Evolutionary conservation across 2,329 filamentous ascomycete species (phyloP).

Genomic region (Coniella vitis): DNA sequence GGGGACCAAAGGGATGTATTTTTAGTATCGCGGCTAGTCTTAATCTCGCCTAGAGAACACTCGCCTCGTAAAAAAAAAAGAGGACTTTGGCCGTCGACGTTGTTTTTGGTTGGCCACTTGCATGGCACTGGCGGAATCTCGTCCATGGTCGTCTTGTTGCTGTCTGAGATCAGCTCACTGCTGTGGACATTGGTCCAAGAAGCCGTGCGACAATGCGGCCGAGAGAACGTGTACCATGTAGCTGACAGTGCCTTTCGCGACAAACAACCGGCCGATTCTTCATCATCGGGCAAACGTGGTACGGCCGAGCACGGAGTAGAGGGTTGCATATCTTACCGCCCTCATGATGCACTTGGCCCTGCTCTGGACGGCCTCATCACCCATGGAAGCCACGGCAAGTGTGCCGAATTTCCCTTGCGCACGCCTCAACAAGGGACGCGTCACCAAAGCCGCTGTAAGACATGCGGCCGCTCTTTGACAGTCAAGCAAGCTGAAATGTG

Average conservation of each 20-base stretch:
- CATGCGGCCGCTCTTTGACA: constrained; percentile 1
- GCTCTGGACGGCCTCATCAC: no score
- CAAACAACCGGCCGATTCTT: no score
- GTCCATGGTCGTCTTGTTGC: neutral
- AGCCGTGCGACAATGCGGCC: neutral
- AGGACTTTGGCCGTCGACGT: neutral
- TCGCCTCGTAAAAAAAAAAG: neutral
- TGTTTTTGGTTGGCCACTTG: neutral
- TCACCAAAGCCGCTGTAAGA: neutral
- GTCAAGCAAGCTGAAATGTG: neutral
- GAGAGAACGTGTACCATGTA: neutral
- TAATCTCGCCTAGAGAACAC: constrained; percentile 2
- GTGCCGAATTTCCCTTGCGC: neutral
- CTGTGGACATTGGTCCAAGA: no score
- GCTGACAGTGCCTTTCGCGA: neutral
- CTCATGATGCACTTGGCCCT: no score
- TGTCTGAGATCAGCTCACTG: neutral
- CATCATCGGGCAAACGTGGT: no score
- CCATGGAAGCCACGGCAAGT: neutral
- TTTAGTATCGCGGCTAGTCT: neutral
- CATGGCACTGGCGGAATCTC: neutral
- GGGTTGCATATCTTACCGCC: no score
- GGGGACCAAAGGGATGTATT: neutral
- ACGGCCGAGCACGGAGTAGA: no score
- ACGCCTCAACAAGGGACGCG: neutral